A percentile compares a stretch with the other conserved stretches of the same genome.
These are phyloP conservation scores for Periconia sp. DNA, from an alignment of 2,329 filamentous ascomycete genomes.

Conservation along the genomic window DNA sequence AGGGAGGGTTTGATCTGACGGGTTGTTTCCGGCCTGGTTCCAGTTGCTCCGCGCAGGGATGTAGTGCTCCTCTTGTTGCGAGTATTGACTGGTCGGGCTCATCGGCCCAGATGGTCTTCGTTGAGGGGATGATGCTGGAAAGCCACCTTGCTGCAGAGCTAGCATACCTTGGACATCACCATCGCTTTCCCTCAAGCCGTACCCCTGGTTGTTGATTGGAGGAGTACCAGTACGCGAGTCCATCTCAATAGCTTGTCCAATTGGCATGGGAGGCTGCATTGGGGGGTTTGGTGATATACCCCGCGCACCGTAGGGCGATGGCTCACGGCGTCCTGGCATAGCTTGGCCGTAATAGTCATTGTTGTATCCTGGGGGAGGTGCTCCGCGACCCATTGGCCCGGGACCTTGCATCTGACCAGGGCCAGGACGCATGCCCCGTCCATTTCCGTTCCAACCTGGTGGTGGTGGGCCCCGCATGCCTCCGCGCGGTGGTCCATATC, in stretches of 20 bases:
- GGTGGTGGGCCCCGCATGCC: constrained; percentile 49
- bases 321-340: constrained; percentile 50
- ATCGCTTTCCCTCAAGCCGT: constrained; percentile 66
- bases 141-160: constrained; percentile 65
- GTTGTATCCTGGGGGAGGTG: constrained; percentile 51
- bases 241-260: constrained; percentile 80
- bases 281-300: constrained; percentile 60
- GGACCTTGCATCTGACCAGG: constrained; percentile 37
- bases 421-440: constrained; percentile 39
- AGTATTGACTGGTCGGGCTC: constrained; percentile 73
- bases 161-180: constrained; percentile 77
- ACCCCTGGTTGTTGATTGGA: constrained; percentile 32
- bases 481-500: constrained; percentile 43
- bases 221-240: constrained; percentile 61
- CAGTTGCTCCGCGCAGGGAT: constrained; percentile 56
- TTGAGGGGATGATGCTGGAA: constrained; percentile 33
- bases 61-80: constrained; percentile 63
- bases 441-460: constrained; percentile 48
- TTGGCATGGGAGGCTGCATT: constrained; percentile 45
- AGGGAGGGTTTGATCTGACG: constrained; percentile 31
- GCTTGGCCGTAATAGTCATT: constrained; percentile 41
- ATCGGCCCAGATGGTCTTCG: constrained; percentile 30
- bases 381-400: constrained; percentile 48
- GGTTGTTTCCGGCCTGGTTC: constrained; percentile 36
- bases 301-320: constrained; percentile 51